Percentiles rank a stretch among this genome's conserved stretches.
Evolutionary conservation across 345 rosid genomes (phyloP).

Genomic region (Citrus mangshanensis): DNA sequence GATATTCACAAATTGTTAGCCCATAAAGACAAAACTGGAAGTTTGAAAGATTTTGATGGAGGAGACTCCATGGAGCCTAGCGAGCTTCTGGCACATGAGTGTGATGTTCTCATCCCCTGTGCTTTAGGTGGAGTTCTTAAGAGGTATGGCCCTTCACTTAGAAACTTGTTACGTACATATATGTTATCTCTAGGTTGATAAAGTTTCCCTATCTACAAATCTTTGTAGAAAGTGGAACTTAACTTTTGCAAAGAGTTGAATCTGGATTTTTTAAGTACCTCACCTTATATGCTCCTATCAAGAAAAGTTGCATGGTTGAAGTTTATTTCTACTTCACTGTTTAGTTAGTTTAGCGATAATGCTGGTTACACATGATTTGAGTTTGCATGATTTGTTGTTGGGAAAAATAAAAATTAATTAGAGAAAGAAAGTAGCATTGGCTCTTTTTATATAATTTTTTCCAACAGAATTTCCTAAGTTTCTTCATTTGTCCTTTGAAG

Average conservation of each 20-base stretch:
- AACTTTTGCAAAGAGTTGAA: neutral
- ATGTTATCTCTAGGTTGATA: neutral
- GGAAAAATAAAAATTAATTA: neutral
- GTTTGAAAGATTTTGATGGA: slow-evolving; percentile 63
- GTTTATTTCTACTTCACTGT: neutral
- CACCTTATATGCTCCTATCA: neutral
- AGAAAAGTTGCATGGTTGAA: neutral
- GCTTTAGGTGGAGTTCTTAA: slow-evolving; percentile 95
- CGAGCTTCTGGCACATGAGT: slow-evolving; percentile 76
- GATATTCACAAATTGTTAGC: slow-evolving; percentile 51
- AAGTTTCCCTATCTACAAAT: neutral
- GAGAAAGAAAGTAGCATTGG: neutral
- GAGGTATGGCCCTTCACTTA: slow-evolving; percentile 41
- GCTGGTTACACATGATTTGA: neutral
- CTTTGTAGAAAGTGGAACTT: neutral
- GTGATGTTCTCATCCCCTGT: slow-evolving; percentile 97
- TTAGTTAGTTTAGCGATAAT: neutral
- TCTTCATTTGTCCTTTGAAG: slow-evolving; percentile 28
- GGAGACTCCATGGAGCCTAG: slow-evolving; percentile 65
- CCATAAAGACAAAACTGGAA: slow-evolving; percentile 63
- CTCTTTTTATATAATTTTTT: neutral
- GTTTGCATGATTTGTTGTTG: neutral
- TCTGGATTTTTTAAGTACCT: neutral
- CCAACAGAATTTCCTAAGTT: neutral
- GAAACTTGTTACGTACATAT: neutral